Conservation (phyloP, 495 filamentous ascomycete species). For the Lasiosphaeria miniovina region DNA sequence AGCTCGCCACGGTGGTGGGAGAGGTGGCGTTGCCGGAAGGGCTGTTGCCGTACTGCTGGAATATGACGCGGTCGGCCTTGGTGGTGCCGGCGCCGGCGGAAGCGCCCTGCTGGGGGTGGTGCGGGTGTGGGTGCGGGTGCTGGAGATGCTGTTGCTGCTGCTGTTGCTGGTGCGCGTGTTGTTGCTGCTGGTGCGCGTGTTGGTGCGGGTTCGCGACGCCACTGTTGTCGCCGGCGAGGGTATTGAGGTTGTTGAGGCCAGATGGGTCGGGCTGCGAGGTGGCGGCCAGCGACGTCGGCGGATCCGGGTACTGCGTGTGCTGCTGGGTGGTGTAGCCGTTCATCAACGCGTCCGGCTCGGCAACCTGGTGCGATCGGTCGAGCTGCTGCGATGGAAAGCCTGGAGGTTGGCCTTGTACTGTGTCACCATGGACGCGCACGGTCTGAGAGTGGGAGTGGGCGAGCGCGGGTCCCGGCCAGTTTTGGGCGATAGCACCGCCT, state of each 20-base stretch:
- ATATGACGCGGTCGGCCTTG: slow-evolving; percentile 29
- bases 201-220: slow-evolving; percentile 6
- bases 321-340: slow-evolving; percentile 29
- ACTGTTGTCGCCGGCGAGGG: slow-evolving; percentile 15
- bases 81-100: slow-evolving; percentile 17
- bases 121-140: slow-evolving; percentile 14
- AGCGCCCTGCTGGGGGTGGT: slow-evolving; percentile 26
- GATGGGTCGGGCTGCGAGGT: slow-evolving; percentile 26
- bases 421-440: slow-evolving; percentile 33
- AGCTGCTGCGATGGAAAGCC: slow-evolving; percentile 33
- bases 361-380: slow-evolving; percentile 31
- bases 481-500: slow-evolving; percentile 14
- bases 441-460: slow-evolving; percentile 22
- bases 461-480: slow-evolving; percentile 11
- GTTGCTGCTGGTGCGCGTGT: slow-evolving; percentile 15
- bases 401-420: slow-evolving; percentile 25
- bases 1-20: slow-evolving; percentile 37
- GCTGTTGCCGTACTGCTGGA: slow-evolving; percentile 32
- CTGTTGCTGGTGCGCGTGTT: slow-evolving; percentile 10
- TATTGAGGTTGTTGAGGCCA: slow-evolving; percentile 21
- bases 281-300: slow-evolving; percentile 23
- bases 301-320: slow-evolving; percentile 32
- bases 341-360: slow-evolving; percentile 31
- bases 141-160: slow-evolving; percentile 21
- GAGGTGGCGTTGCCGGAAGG: slow-evolving; percentile 33